These are phyloP conservation scores for Meyerozyma guilliermondii DNA, from an alignment of 1,139 yeast species.

Conservation along the genomic window DNA sequence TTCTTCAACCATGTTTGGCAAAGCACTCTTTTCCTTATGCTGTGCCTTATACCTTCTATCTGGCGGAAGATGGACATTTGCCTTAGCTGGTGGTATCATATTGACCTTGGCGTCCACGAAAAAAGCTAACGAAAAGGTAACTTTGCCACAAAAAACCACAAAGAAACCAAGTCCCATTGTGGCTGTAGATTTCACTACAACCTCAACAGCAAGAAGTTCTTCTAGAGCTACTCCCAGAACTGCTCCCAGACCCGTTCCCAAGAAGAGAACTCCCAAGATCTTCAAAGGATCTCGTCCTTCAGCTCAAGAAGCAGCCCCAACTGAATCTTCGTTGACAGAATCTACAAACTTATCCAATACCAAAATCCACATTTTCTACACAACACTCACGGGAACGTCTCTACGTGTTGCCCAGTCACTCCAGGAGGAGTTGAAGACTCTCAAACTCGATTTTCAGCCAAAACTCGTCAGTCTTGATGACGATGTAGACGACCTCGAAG, in stretches of 20 bases:
- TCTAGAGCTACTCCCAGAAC: slow-evolving; percentile 11
- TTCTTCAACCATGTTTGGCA: neutral
- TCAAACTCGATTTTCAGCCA: slow-evolving; percentile 39
- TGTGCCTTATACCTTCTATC: slow-evolving; percentile 16
- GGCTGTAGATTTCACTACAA: slow-evolving; percentile 42
- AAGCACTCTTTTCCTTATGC: slow-evolving; percentile 15
- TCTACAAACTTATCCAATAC: slow-evolving; percentile 35
- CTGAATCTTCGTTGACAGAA: slow-evolving; percentile 18
- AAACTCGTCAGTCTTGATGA: slow-evolving; percentile 65
- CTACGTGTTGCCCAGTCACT: slow-evolving; percentile 60
- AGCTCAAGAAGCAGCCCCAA: neutral
- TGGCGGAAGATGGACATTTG: slow-evolving; percentile 23
- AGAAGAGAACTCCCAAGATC: slow-evolving; percentile 13
- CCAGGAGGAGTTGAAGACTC: slow-evolving; percentile 25
- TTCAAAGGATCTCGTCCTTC: slow-evolving; percentile 13
- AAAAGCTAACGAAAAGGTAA: neutral
- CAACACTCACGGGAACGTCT: slow-evolving; percentile 82
- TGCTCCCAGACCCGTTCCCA: slow-evolving; percentile 13
- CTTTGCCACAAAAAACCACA: neutral
- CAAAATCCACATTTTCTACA: slow-evolving; percentile 64
- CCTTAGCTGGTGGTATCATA: slow-evolving; percentile 12
- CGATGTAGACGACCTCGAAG: slow-evolving; percentile 80
- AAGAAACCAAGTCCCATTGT: slow-evolving; percentile 22
- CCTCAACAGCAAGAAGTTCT: slow-evolving; percentile 17
- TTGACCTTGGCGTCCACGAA: slow-evolving; percentile 6